Base-by-base conservation (phyloP, 1,284 basidiomycete species). In the Phenoliferia sp. region DNA sequence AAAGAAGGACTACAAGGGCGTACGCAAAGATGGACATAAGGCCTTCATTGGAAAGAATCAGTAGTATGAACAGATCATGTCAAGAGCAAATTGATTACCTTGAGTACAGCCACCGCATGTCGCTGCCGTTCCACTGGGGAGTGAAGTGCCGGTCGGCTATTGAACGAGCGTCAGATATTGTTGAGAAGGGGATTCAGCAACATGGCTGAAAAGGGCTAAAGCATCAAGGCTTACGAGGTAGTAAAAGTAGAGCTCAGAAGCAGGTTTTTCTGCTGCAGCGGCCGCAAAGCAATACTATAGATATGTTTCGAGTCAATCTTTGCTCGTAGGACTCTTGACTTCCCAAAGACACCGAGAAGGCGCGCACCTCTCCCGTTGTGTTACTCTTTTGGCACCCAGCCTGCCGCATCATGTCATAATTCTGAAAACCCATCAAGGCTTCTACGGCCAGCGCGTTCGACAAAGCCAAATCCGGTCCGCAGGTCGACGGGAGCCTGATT, bases 401-500 rank as follows among this genome's bases (percentile, higher is more conserved):
- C 26, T 73, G 58, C 26, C 64, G 55, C 55, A 69, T 67, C 28
- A 74, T 28, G 26, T 59, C 28, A 48, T 72, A 76, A 57, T 71
- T 75, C 19, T 54, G 64, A 65, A 76, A 75, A 1, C 75, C 75
- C 10, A 69, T 63, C 32, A 75, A 60, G 17, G 75, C 75, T 35
- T 74, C 65, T 22, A 63, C 34, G 1, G 68, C 75, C n/a, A 76
- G 66, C 61, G 73, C 67, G 59, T 76, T 76, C 33, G 72, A 69
- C 35, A 56, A 22, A 9, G 29, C 31, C 12, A 75, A 55, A 39
- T 76, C 75, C 3, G 39, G 55, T 2, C 71, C 75, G 59, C 75
- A 74, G 32, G 68, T 67, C 17, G 55, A 61, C 9, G 56, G 26
- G 9, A 54, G 54, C 33, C 65, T 58, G 33, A 76, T 70, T 36